phyloP scores from a whole-genome alignment of 2,329 filamentous ascomycete genomes.

The Penicillium sp. region DNA sequence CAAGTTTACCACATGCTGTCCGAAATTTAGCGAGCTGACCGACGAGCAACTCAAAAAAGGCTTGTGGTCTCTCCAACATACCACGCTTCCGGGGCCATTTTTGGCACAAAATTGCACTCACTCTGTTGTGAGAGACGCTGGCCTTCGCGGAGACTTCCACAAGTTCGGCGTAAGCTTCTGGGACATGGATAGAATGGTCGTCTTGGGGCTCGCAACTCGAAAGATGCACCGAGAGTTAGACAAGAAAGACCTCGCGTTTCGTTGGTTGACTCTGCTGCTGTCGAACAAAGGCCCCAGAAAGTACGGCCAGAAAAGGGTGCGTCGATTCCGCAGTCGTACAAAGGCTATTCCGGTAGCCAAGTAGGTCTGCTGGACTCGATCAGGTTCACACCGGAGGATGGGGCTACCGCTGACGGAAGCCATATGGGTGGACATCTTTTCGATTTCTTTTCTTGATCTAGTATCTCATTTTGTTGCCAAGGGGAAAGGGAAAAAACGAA shows the following conservation, averaged over 20 bases:
- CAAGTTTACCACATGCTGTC: not conserved
- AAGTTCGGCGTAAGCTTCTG: not conserved
- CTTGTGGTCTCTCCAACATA: not conserved
- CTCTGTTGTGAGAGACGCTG: not conserved
- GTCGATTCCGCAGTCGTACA: not conserved
- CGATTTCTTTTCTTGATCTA: not conserved
- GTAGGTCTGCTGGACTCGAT: not conserved
- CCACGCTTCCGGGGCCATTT: not conserved
- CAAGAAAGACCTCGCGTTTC: not conserved
- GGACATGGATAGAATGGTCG: not conserved
- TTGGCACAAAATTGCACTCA: not conserved
- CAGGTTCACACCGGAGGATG: not conserved
- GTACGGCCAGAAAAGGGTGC: no score
- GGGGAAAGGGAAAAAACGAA: not conserved
- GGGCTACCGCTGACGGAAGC: not conserved
- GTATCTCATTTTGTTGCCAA: not conserved
- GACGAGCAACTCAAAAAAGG: accelerated
- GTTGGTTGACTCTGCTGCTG: not conserved
- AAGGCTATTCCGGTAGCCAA: not conserved
- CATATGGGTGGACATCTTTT: not conserved
- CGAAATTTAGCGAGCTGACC: accelerated
- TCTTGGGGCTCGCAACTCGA: accelerated
- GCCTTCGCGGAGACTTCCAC: not conserved
- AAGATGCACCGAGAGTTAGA: not conserved
- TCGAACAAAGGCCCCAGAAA: no score